Conservation (phyloP, 1,284 basidiomycete genomes). For the Ganoderma lucidum region DNA sequence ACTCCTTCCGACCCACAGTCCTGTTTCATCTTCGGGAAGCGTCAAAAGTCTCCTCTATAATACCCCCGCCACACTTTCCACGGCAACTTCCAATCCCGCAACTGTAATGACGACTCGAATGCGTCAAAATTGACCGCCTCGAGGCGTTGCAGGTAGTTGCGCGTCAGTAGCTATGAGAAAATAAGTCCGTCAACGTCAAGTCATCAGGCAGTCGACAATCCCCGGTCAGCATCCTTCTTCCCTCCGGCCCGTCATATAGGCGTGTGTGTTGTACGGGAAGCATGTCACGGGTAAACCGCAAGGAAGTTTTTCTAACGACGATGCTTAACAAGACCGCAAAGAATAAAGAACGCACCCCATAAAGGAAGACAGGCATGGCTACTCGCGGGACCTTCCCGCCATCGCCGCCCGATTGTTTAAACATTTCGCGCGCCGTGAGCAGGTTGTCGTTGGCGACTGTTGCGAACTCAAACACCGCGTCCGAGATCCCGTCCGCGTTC, state of each 20-base stretch:
- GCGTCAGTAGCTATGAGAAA: slow-evolving; percentile 71
- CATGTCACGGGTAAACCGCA: slow-evolving; percentile 16
- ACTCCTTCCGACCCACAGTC: slow-evolving; percentile 1
- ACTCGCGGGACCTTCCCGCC: slow-evolving; percentile 61
- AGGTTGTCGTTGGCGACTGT: slow-evolving; percentile 92
- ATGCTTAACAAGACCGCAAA: slow-evolving; percentile 11
- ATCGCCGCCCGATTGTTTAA: slow-evolving; percentile 62
- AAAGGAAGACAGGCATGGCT: slow-evolving; percentile 82
- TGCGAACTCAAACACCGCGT: slow-evolving; percentile 90
- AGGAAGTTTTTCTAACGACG: slow-evolving; percentile 43
- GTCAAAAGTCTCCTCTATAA: slow-evolving; percentile 65
- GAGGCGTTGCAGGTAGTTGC: slow-evolving; percentile 76
- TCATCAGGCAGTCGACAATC: slow-evolving; percentile 6
- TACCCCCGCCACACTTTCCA: slow-evolving; percentile 86
- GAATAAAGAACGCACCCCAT: slow-evolving; percentile 59
- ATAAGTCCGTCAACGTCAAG: slow-evolving; percentile 18
- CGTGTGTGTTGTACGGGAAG: slow-evolving; percentile 16
- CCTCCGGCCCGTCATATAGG: slow-evolving; percentile 22
- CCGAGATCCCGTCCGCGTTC: slow-evolving; percentile 67
- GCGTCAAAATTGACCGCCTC: slow-evolving; percentile 87
- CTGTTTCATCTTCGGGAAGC: not conserved
- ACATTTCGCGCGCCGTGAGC: slow-evolving; percentile 82
- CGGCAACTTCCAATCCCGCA: slow-evolving; percentile 86
- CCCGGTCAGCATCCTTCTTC: slow-evolving; percentile 26
- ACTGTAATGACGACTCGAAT: slow-evolving; percentile 75